Conservation (phyloP, 306 rosid species). For the Pyrus betulifolia region DNA sequence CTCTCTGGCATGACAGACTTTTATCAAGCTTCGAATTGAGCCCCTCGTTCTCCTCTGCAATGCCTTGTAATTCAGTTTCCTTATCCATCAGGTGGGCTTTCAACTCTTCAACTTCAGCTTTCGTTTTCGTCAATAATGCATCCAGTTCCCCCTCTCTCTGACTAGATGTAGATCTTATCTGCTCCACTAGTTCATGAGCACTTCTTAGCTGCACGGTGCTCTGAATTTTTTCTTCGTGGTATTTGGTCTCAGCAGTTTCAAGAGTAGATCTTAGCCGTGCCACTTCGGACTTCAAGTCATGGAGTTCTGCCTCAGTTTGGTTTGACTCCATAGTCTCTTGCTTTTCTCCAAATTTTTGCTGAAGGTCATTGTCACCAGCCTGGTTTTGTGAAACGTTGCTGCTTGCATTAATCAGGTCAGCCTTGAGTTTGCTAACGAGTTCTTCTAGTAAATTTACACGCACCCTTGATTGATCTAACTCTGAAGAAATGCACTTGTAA, state of each 20-base stretch:
- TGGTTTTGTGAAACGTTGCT: conserved; percentile 9
- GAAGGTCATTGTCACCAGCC: conserved; percentile 1
- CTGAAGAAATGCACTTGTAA: conserved; percentile 42
- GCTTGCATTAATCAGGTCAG: conserved; percentile 11
- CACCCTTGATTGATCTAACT: conserved; percentile 54
- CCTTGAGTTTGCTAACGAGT: conserved; percentile 44
- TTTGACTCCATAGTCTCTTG: conserved; percentile 19
- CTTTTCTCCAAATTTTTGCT: conserved; percentile 19
- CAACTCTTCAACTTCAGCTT: conserved; percentile 58
- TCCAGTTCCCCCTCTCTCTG: conserved; percentile 42
- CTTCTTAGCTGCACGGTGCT: conserved; percentile 53
- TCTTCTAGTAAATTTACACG: conserved; percentile 44
- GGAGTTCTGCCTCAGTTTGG: conserved; percentile 34
- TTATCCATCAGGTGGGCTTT: conserved; percentile 84
- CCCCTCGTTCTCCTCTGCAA: conserved; percentile 79
- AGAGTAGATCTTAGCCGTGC: conserved; percentile 39
- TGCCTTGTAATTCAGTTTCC: conserved; percentile 87
- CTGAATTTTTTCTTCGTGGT: conserved; percentile 65
- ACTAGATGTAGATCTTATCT: conserved; percentile 47
- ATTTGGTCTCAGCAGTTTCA: conserved; percentile 62
- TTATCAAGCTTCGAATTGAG: conserved; percentile 47
- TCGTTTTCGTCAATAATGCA: conserved; percentile 44
- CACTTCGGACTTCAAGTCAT: conserved; percentile 48
- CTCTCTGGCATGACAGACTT: conserved; percentile 36
- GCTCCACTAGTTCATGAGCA: conserved; percentile 63